Evolutionary conservation across 2,329 filamentous ascomycete genomes (phyloP), one percentile per base, ranked within the genome.

Genomic region (Fusarium metavorans): DNA sequence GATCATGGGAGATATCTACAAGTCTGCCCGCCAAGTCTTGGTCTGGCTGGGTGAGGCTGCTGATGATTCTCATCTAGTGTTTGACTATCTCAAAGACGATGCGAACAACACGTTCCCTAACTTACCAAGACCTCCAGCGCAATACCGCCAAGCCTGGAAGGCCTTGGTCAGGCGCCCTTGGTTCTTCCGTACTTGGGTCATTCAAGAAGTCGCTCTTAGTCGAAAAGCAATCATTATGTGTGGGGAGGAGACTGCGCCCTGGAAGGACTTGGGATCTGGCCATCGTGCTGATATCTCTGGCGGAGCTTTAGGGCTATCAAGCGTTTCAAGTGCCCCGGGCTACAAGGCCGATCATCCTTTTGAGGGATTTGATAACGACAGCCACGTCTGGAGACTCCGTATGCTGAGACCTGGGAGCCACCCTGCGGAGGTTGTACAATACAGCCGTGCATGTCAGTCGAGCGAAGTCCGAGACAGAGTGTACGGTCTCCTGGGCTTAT

Each of bases 1-100:
- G 1, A 67, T 74, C 25, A 73, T 73, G 71, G 71, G 67, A 0
- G 71, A 74, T 1, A 74, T 73, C 1, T 74, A 67, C 45, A 74
- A 66, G 5, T 71, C 71, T 9, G 71, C 71, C 0, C 35, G 56
- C 5, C 71, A 74, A 54, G 71, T 73, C 0, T 23, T 73, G 1
- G 58, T 73, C 2, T 73, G 71, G 71, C 52, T 73, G 1, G 71
- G 71, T 0, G 62, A 73, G 0, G 30, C 57, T 0, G 62, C 67
- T 0, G 45, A 73, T 9, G 20, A 64, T 13, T 73, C 71, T 0
- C 45, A 64, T 0, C 67, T 74, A 0, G 71, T 73, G 1, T 73
- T 73, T 7, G 20, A 50, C 0, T 56, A 74, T 32, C 16, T 71
- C 5, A 57, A 61, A 5, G 52, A 74, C 1, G 27, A 63, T 7